Evolutionary conservation across 2,329 filamentous ascomycete genomes (phyloP).

Genomic region (Raffaelea albimanens): DNA sequence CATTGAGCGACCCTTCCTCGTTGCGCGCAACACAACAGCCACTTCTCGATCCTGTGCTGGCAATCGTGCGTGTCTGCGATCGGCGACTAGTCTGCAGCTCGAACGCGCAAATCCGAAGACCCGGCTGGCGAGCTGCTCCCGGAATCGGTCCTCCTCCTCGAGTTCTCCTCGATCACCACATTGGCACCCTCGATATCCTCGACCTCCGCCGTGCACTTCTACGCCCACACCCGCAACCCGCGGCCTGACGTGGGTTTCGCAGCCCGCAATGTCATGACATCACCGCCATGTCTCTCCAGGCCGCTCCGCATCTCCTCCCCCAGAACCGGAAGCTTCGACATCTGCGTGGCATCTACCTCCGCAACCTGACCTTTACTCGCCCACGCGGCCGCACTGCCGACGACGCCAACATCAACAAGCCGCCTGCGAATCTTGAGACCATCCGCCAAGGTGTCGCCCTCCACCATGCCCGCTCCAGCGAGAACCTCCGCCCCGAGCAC

Average conservation of each 20-base stretch:
- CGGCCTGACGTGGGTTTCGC: background rate
- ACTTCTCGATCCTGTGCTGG: no score
- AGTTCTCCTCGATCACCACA: no score
- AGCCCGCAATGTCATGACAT: conserved; percentile 18
- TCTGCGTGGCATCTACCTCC: conserved; percentile 75
- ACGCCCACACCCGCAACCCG: no score
- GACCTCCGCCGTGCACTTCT: no score
- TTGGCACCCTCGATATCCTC: no score
- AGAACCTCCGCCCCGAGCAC: conserved; percentile 29
- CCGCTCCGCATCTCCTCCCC: conserved; percentile 43
- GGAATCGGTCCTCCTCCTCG: no score
- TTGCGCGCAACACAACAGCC: no score
- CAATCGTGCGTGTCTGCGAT: no score
- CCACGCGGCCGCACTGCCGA: conserved; percentile 56
- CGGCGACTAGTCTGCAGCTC: no score
- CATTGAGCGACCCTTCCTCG: no score
- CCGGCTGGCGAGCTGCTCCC: no score
- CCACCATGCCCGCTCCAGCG: conserved; percentile 47
- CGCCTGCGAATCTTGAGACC: conserved; percentile 54
- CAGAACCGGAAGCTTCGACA: conserved; percentile 86
- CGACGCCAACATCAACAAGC: conserved; percentile 65
- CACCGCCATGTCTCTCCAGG: conserved; percentile 15
- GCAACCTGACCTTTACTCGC: conserved; percentile 66
- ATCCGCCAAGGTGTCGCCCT: conserved; percentile 37
- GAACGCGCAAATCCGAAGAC: no score